Evolutionary conservation across 1,284 basidiomycete genomes (phyloP).

Genomic region (Mycena sp.): DNA sequence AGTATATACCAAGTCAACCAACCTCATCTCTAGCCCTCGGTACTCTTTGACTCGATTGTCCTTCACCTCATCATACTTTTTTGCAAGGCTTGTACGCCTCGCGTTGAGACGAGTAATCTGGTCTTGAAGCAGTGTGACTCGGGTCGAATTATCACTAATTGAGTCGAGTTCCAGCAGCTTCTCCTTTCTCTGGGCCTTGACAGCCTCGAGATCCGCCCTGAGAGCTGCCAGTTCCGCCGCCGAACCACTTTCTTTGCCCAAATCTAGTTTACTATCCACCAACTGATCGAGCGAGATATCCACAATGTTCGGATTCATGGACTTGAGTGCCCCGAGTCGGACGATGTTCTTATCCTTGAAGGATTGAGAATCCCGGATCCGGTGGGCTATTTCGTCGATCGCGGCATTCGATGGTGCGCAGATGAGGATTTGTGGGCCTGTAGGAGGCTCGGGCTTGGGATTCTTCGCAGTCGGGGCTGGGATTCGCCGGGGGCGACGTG

Average conservation of each 20-base stretch:
- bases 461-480: conserved; percentile 42
- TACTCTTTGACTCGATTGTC: conserved; percentile 86
- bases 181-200: conserved; percentile 70
- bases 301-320: conserved; percentile 86
- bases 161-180: conserved; percentile 72
- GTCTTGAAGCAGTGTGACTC: conserved; percentile 64
- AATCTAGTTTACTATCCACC: conserved; percentile 82
- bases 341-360: conserved; percentile 81
- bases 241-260: conserved; percentile 58
- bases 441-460: conserved; percentile 25
- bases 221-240: conserved; percentile 70
- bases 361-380: conserved; percentile 82
- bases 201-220: conserved; percentile 73
- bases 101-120: conserved; percentile 79
- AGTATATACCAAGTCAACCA: conserved; percentile 53
- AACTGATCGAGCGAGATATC: conserved; percentile 91
- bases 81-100: conserved; percentile 71
- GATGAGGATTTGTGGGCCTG: conserved; percentile 74
- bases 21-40: conserved; percentile 50
- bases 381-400: conserved; percentile 94
- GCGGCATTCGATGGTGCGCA: conserved; percentile 99
- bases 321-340: conserved; percentile 85
- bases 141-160: conserved; percentile 63
- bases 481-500: conserved; percentile 54
- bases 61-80: conserved; percentile 81